These are phyloP conservation scores for Durotheca rogersii DNA, from an alignment of 495 filamentous ascomycete species.

Conservation along the genomic window DNA sequence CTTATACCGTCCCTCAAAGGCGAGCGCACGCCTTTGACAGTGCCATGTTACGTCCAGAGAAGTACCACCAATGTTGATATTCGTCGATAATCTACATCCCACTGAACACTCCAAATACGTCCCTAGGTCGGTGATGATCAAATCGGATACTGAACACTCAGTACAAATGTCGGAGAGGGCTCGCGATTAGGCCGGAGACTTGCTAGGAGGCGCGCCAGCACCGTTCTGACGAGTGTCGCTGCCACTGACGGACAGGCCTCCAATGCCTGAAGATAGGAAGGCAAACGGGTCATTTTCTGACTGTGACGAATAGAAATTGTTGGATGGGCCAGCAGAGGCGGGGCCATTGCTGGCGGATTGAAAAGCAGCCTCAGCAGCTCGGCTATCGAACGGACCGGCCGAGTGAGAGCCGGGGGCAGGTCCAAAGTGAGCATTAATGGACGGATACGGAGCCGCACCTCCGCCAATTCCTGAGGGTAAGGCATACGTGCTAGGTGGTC, in stretches of 20 bases:
- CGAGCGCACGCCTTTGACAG: constrained; percentile 38
- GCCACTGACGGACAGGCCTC: constrained; percentile 77
- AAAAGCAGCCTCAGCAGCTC: constrained; percentile 88
- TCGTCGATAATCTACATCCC: constrained; percentile 29
- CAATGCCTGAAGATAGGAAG: constrained; percentile 81
- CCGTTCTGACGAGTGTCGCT: constrained; percentile 83
- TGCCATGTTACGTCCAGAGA: constrained; percentile 38
- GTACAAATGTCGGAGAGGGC: constrained; percentile 15
- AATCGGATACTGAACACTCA: constrained; percentile 26
- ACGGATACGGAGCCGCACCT: constrained; percentile 75
- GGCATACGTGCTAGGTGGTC: constrained; percentile 84
- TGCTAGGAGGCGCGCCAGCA: constrained; percentile 58
- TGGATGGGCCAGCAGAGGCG: constrained; percentile 63
- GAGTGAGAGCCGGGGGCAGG: constrained; percentile 73
- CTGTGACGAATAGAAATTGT: constrained; percentile 55
- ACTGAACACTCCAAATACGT: constrained; percentile 36
- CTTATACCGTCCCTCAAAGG: constrained; percentile 37
- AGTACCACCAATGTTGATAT: constrained; percentile 41
- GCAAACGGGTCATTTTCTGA: constrained; percentile 79
- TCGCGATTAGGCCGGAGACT: constrained; percentile 59
- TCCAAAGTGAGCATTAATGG: constrained; percentile 76
- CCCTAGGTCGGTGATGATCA: constrained; percentile 30
- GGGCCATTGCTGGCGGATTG: constrained; percentile 77
- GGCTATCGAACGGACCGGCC: constrained; percentile 87
- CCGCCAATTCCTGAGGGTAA: constrained; percentile 87